Percentiles rank a stretch among this genome's conserved stretches.
These are phyloP conservation scores for Sporisorium reilianum DNA, from an alignment of 1,284 basidiomycete species.

Conservation along the genomic window DNA sequence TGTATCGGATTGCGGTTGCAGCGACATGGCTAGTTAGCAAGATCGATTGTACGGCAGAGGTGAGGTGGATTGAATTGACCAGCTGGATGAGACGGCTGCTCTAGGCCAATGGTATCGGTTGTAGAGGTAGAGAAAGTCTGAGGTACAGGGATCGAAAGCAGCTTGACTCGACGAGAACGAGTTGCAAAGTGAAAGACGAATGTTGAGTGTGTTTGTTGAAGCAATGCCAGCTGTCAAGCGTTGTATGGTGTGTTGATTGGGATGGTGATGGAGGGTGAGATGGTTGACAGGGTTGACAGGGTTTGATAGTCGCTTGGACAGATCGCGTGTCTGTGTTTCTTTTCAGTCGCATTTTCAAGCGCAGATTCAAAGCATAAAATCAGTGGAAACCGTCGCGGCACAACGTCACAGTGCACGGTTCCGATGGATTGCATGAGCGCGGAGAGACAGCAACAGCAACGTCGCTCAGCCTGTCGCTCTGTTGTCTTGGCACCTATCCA, in stretches of 20 bases:
- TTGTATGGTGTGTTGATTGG: background rate
- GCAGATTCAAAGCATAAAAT: no score
- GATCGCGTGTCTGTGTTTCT: slow-evolving; percentile 10
- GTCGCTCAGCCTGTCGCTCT: background rate
- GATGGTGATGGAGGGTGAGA: background rate
- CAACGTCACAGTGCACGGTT: slow-evolving; percentile 30
- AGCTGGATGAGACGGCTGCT: background rate
- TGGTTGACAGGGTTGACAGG: background rate
- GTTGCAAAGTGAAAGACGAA: background rate
- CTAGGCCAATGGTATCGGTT: background rate
- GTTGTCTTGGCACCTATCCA: background rate
- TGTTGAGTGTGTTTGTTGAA: background rate
- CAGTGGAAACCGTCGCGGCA: no score
- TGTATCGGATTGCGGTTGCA: slow-evolving; percentile 13
- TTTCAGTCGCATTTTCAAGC: no score
- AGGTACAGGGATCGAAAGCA: background rate
- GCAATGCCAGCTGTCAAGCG: background rate
- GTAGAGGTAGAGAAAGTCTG: background rate
- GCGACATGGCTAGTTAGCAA: slow-evolving; percentile 16
- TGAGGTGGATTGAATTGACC: background rate
- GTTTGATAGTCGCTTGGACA: background rate
- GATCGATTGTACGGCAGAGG: no score
- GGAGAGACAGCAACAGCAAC: background rate
- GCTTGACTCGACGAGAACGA: background rate
- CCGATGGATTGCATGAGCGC: slow-evolving; percentile 18